Evolutionary conservation across 768 basidiomycete genomes (phyloP).

Genomic region (Russula compacta): DNA sequence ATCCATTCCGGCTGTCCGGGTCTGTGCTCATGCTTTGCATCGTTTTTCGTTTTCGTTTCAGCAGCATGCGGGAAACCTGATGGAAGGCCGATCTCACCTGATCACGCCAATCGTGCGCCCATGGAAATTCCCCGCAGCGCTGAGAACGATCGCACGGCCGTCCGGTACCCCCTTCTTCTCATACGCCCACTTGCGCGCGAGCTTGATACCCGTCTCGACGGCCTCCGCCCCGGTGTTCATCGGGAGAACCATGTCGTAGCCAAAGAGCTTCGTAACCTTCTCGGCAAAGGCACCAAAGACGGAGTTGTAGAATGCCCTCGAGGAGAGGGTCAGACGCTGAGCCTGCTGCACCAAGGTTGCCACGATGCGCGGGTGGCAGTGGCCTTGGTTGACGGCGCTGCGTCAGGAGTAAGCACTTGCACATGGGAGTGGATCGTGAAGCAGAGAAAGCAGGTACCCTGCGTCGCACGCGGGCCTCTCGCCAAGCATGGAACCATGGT

Average conservation of each 20-base stretch:
- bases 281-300: conserved; percentile 86
- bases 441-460: background rate
- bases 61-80: background rate
- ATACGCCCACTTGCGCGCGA: conserved; percentile 97
- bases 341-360: conserved; percentile 76
- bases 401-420: background rate
- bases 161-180: conserved; percentile 72
- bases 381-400: conserved; percentile 89
- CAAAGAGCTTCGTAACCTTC: conserved; percentile 74
- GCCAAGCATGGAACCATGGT: background rate
- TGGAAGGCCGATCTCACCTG: conserved; percentile 35
- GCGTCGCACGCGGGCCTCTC: background rate
- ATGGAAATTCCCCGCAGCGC: conserved; percentile 89
- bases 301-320: conserved; percentile 93
- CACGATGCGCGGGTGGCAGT: conserved; percentile 88
- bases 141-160: conserved; percentile 79
- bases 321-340: conserved; percentile 84
- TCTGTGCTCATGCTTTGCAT: conserved; percentile 81
- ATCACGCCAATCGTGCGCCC: conserved; percentile 87
- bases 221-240: conserved; percentile 99
- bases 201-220: conserved; percentile 94
- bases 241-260: conserved; percentile 91
- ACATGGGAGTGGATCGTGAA: background rate
- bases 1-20: conserved; percentile 76
- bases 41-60: background rate